These are phyloP conservation scores for Candolleomyces aberdarensis DNA, from an alignment of 768 basidiomycete genomes.

Conservation along the genomic window DNA sequence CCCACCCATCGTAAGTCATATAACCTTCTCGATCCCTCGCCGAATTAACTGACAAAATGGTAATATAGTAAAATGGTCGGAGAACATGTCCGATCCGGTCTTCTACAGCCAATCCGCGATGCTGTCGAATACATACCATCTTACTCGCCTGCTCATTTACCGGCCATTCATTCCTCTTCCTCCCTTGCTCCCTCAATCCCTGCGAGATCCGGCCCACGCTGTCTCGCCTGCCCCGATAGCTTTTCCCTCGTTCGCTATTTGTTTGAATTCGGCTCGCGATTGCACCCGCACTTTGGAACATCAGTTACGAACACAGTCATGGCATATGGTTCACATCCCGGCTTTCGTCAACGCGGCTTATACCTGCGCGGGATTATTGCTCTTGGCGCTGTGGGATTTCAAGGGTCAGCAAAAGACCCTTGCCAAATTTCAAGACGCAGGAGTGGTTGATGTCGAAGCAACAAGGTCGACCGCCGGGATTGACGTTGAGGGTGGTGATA, in stretches of 20 bases:
- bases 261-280: constrained; percentile 43
- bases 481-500: neutral
- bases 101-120: constrained; percentile 58
- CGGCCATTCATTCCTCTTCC: constrained; percentile 58
- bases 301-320: constrained; percentile 39
- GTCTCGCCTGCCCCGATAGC: constrained; percentile 16
- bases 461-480: constrained; percentile 26
- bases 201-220: neutral
- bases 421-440: constrained; percentile 17
- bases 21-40: neutral
- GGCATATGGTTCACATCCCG: constrained; percentile 33
- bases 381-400: constrained; percentile 58
- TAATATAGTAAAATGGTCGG: constrained; percentile 55
- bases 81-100: constrained; percentile 41
- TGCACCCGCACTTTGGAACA: constrained; percentile 57
- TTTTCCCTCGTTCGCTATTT: constrained; percentile 29
- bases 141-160: constrained; percentile 63
- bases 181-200: constrained; percentile 26
- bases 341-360: constrained; percentile 44
- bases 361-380: constrained; percentile 48
- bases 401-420: constrained; percentile 41
- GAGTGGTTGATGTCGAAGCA: constrained; percentile 24
- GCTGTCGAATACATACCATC: constrained; percentile 57
- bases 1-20: constrained; percentile 61
- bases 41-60: neutral